phyloP scores from a whole-genome alignment of 2,329 filamentous ascomycete species.

The Fusarium circinatum region DNA sequence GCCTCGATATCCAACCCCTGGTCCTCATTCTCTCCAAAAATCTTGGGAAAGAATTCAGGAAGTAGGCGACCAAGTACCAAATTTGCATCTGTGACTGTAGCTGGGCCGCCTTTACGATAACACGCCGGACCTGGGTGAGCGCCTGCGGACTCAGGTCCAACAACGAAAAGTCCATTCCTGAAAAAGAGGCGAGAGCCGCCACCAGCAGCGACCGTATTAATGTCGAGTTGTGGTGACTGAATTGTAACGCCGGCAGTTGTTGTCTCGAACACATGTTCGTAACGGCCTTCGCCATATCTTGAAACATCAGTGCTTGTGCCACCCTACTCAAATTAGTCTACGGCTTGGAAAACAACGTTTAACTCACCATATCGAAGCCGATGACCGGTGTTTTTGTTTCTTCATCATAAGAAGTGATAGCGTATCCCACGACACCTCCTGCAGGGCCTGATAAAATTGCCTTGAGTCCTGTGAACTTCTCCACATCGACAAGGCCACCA shows the following conservation, averaged over 20 bases:
- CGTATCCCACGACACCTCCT: constrained; percentile 93
- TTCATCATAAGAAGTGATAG: constrained; percentile 88
- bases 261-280: constrained; percentile 94
- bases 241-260: constrained; percentile 95
- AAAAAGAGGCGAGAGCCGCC: constrained; percentile 88
- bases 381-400: constrained; percentile 87
- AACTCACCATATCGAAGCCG: constrained; percentile 84
- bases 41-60: constrained; percentile 93
- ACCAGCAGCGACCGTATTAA: constrained; percentile 93
- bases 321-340: constrained; percentile 55
- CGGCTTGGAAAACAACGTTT: neutral
- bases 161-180: constrained; percentile 88
- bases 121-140: constrained; percentile 92
- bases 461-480: constrained; percentile 83
- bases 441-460: constrained; percentile 91
- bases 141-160: constrained; percentile 88
- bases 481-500: constrained; percentile 77
- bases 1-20: constrained; percentile 80
- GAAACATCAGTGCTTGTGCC: constrained; percentile 94
- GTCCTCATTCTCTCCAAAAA: constrained; percentile 91
- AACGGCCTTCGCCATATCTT: constrained; percentile 83
- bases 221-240: constrained; percentile 90
- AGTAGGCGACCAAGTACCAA: constrained; percentile 84
- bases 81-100: constrained; percentile 95
- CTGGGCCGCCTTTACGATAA: constrained; percentile 87